Base-by-base conservation (phyloP, 192 early-diverging fungal species). In the Geranomyces variabilis region DNA sequence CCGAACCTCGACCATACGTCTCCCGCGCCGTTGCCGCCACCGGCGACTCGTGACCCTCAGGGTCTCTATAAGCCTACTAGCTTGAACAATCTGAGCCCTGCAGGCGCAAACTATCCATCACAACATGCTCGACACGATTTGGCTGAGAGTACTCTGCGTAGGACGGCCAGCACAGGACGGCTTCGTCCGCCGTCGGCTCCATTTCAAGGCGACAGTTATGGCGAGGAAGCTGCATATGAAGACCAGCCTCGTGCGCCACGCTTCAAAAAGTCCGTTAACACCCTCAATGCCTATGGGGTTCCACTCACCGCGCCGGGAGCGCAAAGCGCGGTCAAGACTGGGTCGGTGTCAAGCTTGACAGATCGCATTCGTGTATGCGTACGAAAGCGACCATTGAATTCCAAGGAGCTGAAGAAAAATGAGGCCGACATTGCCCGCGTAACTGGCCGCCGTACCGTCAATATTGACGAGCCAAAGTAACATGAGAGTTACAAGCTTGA, bases 301-400 rank as follows among this genome's bases (percentile, higher is more conserved):
- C 90, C 91, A 30, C 57, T 79, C 62, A 60, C 66, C 14, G 24
- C 71, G 57, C 60, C 77, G 63, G 44, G 68, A 26, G 17, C 69
- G 26, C 58, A 60, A 29, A 62, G 69, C 43, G 10, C 48, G 31
- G 36, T 49, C 31, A 60, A 65, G 56, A 47, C 47, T 65, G 29
- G 66, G 66, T 73, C 72, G 21, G 67, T 56, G 5, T 73, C 82
- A 36, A 88, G 90, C 64, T 80, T 93, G 44, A 83, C 82, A 30
- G 93, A 96, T 69, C 88, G 92, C 58, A 99, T 99, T 71, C 90
- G 95, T 63, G 97, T 99, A 33, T 97, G 96, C 69, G 96, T 99
- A 22, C 86, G 97, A 47, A 99, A 99, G 77, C 81, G 97, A 24
- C 97, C 97, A 14, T 81, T 99, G 57, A 95, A 85, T 85, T 84